phyloP scores from a whole-genome alignment of 805 yeast genomes.

The Osmozyma mogii region DNA sequence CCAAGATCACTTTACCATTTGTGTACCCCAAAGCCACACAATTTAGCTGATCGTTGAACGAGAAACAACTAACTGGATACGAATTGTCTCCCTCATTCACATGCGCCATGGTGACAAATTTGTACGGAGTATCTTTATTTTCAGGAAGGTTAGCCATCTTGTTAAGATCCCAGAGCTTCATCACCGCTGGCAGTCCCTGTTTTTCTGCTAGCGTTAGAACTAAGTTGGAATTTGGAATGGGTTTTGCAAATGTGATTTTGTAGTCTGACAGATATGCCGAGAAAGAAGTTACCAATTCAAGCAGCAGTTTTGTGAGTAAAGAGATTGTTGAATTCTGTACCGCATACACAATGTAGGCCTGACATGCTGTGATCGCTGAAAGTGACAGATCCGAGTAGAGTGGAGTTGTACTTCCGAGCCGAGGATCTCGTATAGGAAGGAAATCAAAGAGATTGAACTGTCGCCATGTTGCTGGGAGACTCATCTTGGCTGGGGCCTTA shows the following conservation, averaged over 20 bases:
- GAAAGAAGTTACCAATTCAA: constrained; percentile 43
- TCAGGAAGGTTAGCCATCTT: constrained; percentile 30
- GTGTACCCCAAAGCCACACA: constrained; percentile 73
- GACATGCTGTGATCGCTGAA: constrained; percentile 54
- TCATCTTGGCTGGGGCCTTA: too few relatives aligned
- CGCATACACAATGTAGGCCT: constrained; percentile 52
- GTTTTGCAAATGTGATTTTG: constrained; percentile 50
- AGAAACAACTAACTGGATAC: constrained; percentile 67
- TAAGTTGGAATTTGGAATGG: constrained; percentile 40
- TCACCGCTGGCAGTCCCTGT: constrained; percentile 59
- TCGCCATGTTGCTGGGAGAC: constrained; percentile 43
- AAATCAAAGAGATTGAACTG: constrained; percentile 83
- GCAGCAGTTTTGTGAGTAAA: constrained; percentile 41
- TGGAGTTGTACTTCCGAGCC: constrained; percentile 49
- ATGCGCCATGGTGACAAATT: constrained; percentile 53
- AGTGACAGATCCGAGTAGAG: constrained; percentile 75
- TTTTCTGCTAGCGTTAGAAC: constrained; percentile 68
- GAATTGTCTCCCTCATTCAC: constrained; percentile 69
- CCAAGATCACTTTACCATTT: constrained; percentile 72
- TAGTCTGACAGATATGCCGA: constrained; percentile 60
- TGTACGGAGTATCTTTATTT: constrained; percentile 20
- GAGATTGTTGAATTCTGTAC: constrained; percentile 45
- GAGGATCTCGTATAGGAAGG: constrained; percentile 80
- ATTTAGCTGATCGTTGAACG: constrained; percentile 46
- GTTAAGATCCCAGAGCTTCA: constrained; percentile 69